Evolutionary conservation across 148 eudicot species (phyloP), one percentile per base, ranked within the genome.

Genomic region (Rhododendron henanense): DNA sequence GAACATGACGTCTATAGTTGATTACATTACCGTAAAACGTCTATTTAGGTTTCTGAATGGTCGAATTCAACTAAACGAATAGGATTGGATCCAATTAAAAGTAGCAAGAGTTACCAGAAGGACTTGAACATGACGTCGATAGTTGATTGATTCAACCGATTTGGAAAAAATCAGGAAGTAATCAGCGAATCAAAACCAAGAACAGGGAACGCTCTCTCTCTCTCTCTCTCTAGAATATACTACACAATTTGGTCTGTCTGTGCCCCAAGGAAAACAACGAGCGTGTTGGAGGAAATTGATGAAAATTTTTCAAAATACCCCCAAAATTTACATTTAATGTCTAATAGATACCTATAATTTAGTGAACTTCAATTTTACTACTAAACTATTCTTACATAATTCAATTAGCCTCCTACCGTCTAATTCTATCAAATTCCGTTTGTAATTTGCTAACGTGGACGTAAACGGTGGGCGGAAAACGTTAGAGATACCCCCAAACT

Each of bases 81-180:
- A 48, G 23, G 15, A 50, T 71, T 71, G n/a, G 53, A 73, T 47
- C 33, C 19, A 6, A 67, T 10, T 6, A 14, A 19, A 21, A 35
- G 19, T 16, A 2, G 18, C 5, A 47, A 73, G 35, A 57, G 5
- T 84, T 84, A 84, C 85, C 85, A 84, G 79, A 84, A 84, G 14
- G 80, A 73, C 63, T 84, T 84, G 85, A 84, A 84, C 85, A 84
- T 84, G 85, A 84, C 85, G 59, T 45, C 41, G 78, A 3, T 28
- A n/a, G 25, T 83, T 77, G 59, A 71, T 83, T 77, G 78, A 71
- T 83, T 55, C 44, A 28, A 16, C 18, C 31, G 28, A 69, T 51
- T 33, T 5, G 39, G 76, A 23, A 55, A 28, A 16, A 80, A 51
- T 28, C n/a, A 31, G 53, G 61, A 51, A 50, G 11, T 15, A 14